Base-by-base conservation (phyloP, 202 grass and related monocot species). In the Zoysia matrella region DNA sequence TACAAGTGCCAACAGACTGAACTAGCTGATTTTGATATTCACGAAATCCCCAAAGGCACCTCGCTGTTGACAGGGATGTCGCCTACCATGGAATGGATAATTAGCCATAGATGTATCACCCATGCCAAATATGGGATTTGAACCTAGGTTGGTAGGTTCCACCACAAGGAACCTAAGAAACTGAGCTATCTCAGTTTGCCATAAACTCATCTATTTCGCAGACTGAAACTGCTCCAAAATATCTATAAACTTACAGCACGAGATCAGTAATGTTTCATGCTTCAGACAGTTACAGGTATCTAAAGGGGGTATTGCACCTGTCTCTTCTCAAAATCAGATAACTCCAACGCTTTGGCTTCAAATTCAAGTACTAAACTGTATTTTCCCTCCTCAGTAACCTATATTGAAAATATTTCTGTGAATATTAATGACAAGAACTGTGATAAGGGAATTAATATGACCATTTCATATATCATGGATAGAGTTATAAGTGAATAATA, bases 261-360 rank as follows among this genome's bases (percentile, higher is more conserved):
- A 75, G 11, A 42, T 55, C 36, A 55, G 4, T 46, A 56, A 72
- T 42, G 41, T 74, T 43, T 70, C 3, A 65, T 79, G 49, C 50
- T 52, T 82, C 42, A 65, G 72, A 71, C 2, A 6, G n/a, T 14
- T 70, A 30, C 13, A 76, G 12, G 5, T 74, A 82, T 65, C 44
- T 43, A 85, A 73, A 79, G 50, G 40, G 81, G 48, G 47, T 48
- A 62, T 69, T 73, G 66, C 53, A 99, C 96, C 93, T 95, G 93
- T 92, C 96, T 93, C 75, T 89, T 85, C 73, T 99, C 96, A 94
- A 95, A 99, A 92, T 99, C 89, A 67, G 92, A 90, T 53, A 95
- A 72, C 74, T 92, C 67, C 85, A 99, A 90, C 11, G 92, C 87
- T 89, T 95, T 95, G 58, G 96, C 92, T 94, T 95, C 83, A 66